Evolutionary conservation across 2,329 filamentous ascomycete genomes (phyloP), one percentile per base, ranked within the genome.

Genomic region (Sordariomycetes sp.): DNA sequence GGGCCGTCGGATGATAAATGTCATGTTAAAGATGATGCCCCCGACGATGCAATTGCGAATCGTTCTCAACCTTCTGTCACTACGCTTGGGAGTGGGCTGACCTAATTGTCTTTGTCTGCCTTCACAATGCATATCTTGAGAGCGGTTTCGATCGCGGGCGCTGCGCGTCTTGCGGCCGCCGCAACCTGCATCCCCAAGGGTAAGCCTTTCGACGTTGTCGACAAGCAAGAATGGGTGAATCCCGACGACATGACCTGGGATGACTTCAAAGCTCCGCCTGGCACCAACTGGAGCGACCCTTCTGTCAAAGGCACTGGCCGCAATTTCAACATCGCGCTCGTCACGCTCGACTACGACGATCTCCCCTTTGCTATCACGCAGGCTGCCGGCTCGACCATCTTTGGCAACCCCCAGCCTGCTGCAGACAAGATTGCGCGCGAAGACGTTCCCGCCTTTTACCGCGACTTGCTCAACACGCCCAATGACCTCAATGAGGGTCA

Each of bases 301-400:
- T 45, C 48, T 0, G 53, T 49, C 21, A 63, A 55, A 37, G 68
- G 69, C 7, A 58, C 59, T 3, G 52, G 51, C 21, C 59, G 68
- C 14, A 72, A 73, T 51, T 73, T 72, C 55, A 70, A 72, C 41
- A 72, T 73, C 37, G 69, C 68, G 5, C 59, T 73, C 39, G 61
- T 73, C 18, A 55, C 63, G 2, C 58, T 73, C 21, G 69, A 73
- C 47, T 73, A 71, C 41, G 48, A 59, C 0, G 66, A 73, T 36
- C 48, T 48, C 31, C 56, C 64, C 3, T 72, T 73, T 43, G 61
- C 63, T 17, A 58, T 72, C 35, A 71, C 65, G 0, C 54, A 61
- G 30, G 42, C 57, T 4, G 44, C 61, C 6, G 56, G 59, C 19
- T 67, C 66, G 5, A 68, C 65, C 23, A 58, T 70, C 14, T 73